Evolutionary conservation across 805 yeast genomes (phyloP), one percentile per base, ranked within the genome.

Genomic region (Komagataella pastoris): DNA sequence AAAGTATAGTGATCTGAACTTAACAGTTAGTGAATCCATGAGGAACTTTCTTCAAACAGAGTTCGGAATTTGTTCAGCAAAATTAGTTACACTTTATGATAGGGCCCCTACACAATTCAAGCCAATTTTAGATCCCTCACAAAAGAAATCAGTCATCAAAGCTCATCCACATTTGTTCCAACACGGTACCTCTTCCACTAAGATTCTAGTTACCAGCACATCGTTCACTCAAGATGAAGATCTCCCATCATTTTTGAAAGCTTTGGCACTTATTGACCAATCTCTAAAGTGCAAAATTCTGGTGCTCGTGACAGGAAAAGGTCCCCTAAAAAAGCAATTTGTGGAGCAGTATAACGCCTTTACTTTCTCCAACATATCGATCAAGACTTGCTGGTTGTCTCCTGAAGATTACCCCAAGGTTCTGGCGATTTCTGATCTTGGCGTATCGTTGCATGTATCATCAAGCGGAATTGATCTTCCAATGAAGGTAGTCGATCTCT

Each of bases 191-290:
- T 43, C 56, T 57, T 63, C 56, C 6, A 85, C 82, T 59, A 80
- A 80, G 56, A 71, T 91, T n/a, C 57, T 93, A 12, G 79, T 91
- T 3, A 83, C 91, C 0, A 84, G 97, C 0, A 91, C 99, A 0
- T 88, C 97, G 1, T 93, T 89, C 63, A 91, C 99, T 0, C 93
- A 95, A 1, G 99, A 93, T 65, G 99, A 93, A 65, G 96, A 93
- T 63, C 80, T 93, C 52, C 69, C 69, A 21, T 66, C 86, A 44
- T 67, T 93, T 17, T 67, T 91, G 17, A 79, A 81, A 8, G 88
- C 96, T 0, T 69, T 93, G 51, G 74, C 75, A 50, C 56, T 66
- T 19, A 83, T 88, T 56, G 90, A 85, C 50, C 54, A 57, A 8
- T 59, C 64, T 12, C 55, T 63, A 21, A 43, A 50, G 8, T 56